Conservation (phyloP, 2,329 filamentous ascomycete species). For the Boeremia lycopersici region DNA sequence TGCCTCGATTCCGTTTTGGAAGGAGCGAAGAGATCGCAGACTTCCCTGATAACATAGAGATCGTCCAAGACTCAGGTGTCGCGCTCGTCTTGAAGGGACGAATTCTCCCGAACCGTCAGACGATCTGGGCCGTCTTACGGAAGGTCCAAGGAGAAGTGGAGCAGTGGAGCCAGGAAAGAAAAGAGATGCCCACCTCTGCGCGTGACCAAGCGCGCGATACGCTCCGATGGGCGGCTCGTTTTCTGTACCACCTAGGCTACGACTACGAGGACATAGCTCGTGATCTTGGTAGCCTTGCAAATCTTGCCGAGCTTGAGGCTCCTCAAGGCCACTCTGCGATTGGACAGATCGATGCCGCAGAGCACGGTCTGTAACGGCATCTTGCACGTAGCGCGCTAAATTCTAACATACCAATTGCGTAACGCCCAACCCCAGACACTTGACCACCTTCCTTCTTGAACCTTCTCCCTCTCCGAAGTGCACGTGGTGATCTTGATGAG, state of each 20-base stretch:
- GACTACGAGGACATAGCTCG: constrained; percentile 42
- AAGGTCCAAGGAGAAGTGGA: constrained; percentile 42
- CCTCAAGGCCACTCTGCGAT: constrained; percentile 20
- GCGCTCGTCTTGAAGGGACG: constrained; percentile 38
- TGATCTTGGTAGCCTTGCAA: constrained; percentile 39
- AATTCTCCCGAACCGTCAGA: constrained; percentile 40
- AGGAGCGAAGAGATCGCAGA: constrained; percentile 32
- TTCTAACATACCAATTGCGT: constrained; percentile 25
- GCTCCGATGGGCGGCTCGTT: constrained; percentile 38
- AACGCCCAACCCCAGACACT: constrained; percentile 12
- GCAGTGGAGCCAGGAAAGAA: constrained; percentile 20
- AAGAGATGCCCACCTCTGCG: constrained; percentile 19
- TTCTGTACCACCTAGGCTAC: constrained; percentile 41
- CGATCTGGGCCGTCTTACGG: constrained; percentile 40
- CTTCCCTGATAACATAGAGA: constrained; percentile 37
- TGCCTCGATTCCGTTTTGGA: constrained; percentile 35
- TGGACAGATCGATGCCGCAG: constrained; percentile 16
- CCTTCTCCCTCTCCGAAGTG: constrained; percentile 4
- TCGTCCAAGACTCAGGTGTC: constrained; percentile 35
- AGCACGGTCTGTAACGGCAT: constrained; percentile 24
- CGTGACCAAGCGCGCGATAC: constrained; percentile 33
- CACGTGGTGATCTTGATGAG: constrained; percentile 11
- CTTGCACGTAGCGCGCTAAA: constrained; percentile 22
- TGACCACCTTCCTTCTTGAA: constrained; percentile 16
- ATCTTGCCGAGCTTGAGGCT: constrained; percentile 41